Conservation (phyloP, 148 eudicot genomes). For the Silene conica region DNA sequence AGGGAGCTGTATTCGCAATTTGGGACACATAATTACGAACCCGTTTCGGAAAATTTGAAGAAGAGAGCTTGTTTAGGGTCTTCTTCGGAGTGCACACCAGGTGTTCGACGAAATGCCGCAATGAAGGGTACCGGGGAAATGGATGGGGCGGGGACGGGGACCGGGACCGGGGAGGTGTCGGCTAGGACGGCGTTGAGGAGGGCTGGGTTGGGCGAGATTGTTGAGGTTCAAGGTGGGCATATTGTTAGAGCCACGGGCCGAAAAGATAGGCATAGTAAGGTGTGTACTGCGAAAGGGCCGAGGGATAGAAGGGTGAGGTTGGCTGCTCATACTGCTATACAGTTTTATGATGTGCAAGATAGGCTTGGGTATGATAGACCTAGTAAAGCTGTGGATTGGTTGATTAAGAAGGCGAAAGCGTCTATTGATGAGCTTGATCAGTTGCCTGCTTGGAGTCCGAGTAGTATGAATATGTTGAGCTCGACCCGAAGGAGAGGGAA, state of each 20-base stretch:
- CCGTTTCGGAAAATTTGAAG: constrained; percentile 24
- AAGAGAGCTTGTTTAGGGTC: constrained; percentile 34
- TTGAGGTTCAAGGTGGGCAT: constrained; percentile 88
- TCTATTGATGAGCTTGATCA: constrained; percentile 81
- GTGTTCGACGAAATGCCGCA: constrained; percentile 42
- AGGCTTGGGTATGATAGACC: constrained; percentile 85
- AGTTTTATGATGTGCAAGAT: constrained; percentile 87
- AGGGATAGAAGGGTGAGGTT: constrained; percentile 82
- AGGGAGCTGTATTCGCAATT: constrained; percentile 21
- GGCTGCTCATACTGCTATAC: constrained; percentile 84
- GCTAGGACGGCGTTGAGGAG: constrained; percentile 44
- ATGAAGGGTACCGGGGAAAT: constrained; percentile 33
- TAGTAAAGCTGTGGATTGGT: constrained; percentile 93
- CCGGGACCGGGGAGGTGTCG: constrained; percentile 11
- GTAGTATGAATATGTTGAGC: constrained; percentile 15
- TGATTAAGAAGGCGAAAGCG: constrained; percentile 70
- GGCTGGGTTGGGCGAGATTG: constrained; percentile 63
- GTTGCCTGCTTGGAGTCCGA: constrained; percentile 83
- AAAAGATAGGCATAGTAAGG: constrained; percentile 85
- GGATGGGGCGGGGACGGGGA: background rate
- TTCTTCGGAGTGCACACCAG: constrained; percentile 29
- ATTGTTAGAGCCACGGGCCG: constrained; percentile 86
- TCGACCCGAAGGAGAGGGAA: constrained; percentile 21
- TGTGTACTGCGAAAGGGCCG: constrained; percentile 87
- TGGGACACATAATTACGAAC: constrained; percentile 11